Evolutionary conservation across 768 basidiomycete genomes (phyloP), one percentile per base, ranked within the genome.

Genomic region (Lentinula guzmanii): DNA sequence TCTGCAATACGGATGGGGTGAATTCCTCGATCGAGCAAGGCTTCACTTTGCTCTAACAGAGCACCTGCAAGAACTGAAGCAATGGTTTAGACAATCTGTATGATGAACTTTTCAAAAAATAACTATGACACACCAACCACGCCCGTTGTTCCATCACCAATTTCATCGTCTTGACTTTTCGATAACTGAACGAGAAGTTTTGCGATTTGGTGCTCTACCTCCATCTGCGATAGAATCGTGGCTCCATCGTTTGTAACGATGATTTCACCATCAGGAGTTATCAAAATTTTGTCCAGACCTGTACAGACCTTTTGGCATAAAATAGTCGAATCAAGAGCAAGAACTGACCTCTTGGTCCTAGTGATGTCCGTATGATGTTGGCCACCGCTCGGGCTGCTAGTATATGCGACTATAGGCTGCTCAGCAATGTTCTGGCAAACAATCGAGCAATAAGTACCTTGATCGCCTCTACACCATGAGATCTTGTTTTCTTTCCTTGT

Each of bases 171-270:
- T 78, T 99, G 97, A 72, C 91, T 94, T 79, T 95, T 96, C 16
- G 93, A 95, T 45, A 98, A 81, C 70, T 98, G 91, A 1, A 99
- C 97, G 37, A 99, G 84, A 50, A 99, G 84, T 76, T 97, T 99
- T 62, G 97, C 97, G 70, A 99, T 96, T 78, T 96, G 96, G 72
- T 99, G 96, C 70, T 98, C 96, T 56, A 98, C 95, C 74, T 97
- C 93, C 95, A 99, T 98, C 79, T 98, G 96, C 24, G 94, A 86
- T 61, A 99, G 80, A 67, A 99, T 99, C 24, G 97, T 99, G 5
- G 97, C 97, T 54, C 97, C 97, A 75, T 99, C 97, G 75, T 99
- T 99, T 13, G 97, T 98, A 41, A 98, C 96, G 35, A 95, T 98
- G 69, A 99, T 98, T 69, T 99, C 97, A 53, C 97, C 97, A 79